phyloP scores from a whole-genome alignment of 805 yeast species.

The Ogataea philodendri region DNA sequence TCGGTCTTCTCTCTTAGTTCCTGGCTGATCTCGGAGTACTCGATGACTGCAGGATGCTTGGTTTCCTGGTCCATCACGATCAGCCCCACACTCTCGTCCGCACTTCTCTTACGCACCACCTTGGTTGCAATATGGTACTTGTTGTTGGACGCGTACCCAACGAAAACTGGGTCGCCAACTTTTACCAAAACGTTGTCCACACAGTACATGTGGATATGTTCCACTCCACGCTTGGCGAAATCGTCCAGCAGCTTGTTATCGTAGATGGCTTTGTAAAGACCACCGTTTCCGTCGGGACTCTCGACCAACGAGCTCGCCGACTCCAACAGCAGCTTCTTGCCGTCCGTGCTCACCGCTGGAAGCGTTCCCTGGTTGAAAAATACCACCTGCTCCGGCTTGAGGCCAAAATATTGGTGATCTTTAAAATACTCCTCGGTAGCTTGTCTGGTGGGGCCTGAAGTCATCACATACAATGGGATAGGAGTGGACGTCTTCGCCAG shows the following conservation, averaged over 20 bases:
- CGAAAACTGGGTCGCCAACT: conserved; percentile 87
- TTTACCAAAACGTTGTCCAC: conserved; percentile 91
- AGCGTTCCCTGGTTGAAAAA: conserved; percentile 95
- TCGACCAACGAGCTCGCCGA: conserved; percentile 57
- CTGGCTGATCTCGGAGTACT: conserved; percentile 83
- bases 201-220: conserved; percentile 94
- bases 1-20: conserved; percentile 71
- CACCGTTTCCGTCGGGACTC: conserved; percentile 99
- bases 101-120: conserved; percentile 88
- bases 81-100: conserved; percentile 86
- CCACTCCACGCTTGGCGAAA: conserved; percentile 61
- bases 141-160: conserved; percentile 78
- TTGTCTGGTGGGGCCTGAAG: conserved; percentile 80
- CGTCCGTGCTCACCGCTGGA: conserved; percentile 79
- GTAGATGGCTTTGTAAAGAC: conserved; percentile 80
- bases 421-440: conserved; percentile 72
- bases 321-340: conserved; percentile 65
- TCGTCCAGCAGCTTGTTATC: conserved; percentile 66
- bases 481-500: conserved; percentile 41
- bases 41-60: conserved; percentile 83
- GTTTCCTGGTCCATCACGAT: conserved; percentile 65
- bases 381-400: conserved; percentile 53
- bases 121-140: conserved; percentile 81
- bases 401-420: conserved; percentile 67
- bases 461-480: conserved; percentile 91